These are phyloP conservation scores for Pleurotus ostreatus DNA, from an alignment of 768 basidiomycete species.

Conservation along the genomic window DNA sequence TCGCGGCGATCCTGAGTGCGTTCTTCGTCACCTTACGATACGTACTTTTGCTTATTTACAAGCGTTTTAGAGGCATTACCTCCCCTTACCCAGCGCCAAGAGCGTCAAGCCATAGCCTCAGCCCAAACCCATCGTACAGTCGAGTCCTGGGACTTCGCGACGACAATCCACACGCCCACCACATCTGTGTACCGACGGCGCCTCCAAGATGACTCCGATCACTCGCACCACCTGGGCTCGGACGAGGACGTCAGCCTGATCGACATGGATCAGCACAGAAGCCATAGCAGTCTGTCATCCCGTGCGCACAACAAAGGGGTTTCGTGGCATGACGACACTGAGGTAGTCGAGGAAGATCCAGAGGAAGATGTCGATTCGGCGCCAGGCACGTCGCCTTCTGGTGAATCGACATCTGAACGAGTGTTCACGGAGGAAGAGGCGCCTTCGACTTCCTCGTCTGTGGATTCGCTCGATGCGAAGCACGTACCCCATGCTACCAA, in stretches of 20 bases:
- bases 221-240: conserved; percentile 21
- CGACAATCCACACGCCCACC: conserved; percentile 37
- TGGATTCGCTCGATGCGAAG: conserved; percentile 1
- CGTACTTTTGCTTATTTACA: neutral
- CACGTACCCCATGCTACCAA: neutral
- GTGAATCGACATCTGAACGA: neutral
- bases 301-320: neutral
- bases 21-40: conserved; percentile 4
- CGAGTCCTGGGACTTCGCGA: conserved; percentile 81
- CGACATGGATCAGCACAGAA: conserved; percentile 20
- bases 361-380: neutral
- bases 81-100: conserved; percentile 69
- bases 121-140: conserved; percentile 43
- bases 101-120: conserved; percentile 43
- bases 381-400: no score
- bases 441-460: neutral
- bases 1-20: conserved; percentile 68
- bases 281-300: neutral
- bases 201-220: conserved; percentile 17
- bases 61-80: conserved; percentile 54
- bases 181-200: conserved; percentile 23
- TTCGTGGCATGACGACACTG: neutral
- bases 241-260: conserved; percentile 10
- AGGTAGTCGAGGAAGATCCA: neutral
- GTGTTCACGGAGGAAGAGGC: neutral